Evolutionary conservation across 805 yeast species (phyloP).

Genomic region (Saccharomycopsis selenospora): DNA sequence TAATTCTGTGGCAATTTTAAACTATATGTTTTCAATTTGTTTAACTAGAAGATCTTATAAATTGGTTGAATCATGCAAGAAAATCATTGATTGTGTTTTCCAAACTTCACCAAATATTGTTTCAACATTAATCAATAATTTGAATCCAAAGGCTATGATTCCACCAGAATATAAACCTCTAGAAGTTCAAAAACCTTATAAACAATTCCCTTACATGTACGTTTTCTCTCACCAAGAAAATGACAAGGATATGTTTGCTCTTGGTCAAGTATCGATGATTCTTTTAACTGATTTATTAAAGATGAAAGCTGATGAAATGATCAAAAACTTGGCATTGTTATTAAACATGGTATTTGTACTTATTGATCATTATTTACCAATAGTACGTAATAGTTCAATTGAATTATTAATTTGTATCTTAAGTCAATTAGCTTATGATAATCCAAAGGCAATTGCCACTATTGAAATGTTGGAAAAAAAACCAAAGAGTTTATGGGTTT

Average conservation of each 20-base stretch:
- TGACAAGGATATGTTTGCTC: slow-evolving; percentile 69
- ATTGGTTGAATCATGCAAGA: slow-evolving; percentile 74
- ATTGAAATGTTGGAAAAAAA: slow-evolving; percentile 53
- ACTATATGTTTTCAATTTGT: slow-evolving; percentile 61
- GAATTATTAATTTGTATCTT: slow-evolving; percentile 67
- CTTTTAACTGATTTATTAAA: slow-evolving; percentile 76
- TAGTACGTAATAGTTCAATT: slow-evolving; percentile 81
- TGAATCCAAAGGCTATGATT: slow-evolving; percentile 86
- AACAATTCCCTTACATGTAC: slow-evolving; percentile 61
- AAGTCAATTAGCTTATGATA: slow-evolving; percentile 49
- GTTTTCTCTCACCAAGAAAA: slow-evolving; percentile 38
- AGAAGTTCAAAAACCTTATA: slow-evolving; percentile 30
- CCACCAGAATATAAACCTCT: slow-evolving; percentile 45
- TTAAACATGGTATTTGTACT: slow-evolving; percentile 75
- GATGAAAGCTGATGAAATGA: slow-evolving; percentile 38
- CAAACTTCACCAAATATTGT: slow-evolving; percentile 44
- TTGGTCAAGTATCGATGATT: slow-evolving; percentile 80
- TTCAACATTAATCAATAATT: slow-evolving; percentile 57
- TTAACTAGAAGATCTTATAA: slow-evolving; percentile 60
- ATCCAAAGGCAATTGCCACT: slow-evolving; percentile 47
- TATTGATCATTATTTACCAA: slow-evolving; percentile 76
- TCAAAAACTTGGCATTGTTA: slow-evolving; percentile 60
- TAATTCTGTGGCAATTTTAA: slow-evolving; percentile 68
- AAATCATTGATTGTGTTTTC: slow-evolving; percentile 73
- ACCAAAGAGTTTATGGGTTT: slow-evolving; percentile 57